These are phyloP conservation scores for Rosa rugosa DNA, from an alignment of 306 rosid species.

Conservation along the genomic window DNA sequence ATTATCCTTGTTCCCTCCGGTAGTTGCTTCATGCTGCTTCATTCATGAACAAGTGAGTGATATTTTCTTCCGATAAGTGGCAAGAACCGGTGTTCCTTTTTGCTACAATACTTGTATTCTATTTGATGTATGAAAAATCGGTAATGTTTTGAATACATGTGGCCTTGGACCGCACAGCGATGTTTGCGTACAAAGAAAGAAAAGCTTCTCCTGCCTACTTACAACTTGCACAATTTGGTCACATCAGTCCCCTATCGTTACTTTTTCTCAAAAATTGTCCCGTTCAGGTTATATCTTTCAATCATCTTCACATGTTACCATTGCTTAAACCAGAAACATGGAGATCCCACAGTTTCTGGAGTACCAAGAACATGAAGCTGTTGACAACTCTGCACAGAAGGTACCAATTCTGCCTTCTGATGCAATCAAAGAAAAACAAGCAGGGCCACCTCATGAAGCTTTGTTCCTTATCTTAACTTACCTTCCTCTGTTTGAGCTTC, in stretches of 20 bases:
- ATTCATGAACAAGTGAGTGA: background rate
- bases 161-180: background rate
- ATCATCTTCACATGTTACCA: background rate
- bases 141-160: background rate
- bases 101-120: background rate
- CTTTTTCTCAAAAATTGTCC: background rate
- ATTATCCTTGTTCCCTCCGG: constrained; percentile 27
- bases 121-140: background rate
- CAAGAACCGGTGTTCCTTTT: background rate
- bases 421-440: constrained; percentile 14
- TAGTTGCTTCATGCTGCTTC: constrained; percentile 26
- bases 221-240: background rate
- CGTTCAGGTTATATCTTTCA: background rate
- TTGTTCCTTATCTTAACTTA: constrained; percentile 53
- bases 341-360: constrained; percentile 24
- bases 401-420: constrained; percentile 9
- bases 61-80: background rate
- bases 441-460: constrained; percentile 55
- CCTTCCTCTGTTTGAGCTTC: constrained; percentile 66
- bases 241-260: background rate
- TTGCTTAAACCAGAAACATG: constrained; percentile 1
- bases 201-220: background rate
- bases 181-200: constrained; percentile 6
- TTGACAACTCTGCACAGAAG: constrained; percentile 19
- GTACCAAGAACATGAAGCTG: constrained; percentile 13